phyloP scores from a whole-genome alignment of 495 filamentous ascomycete genomes.

The Aspergillus olivimuriae region DNA sequence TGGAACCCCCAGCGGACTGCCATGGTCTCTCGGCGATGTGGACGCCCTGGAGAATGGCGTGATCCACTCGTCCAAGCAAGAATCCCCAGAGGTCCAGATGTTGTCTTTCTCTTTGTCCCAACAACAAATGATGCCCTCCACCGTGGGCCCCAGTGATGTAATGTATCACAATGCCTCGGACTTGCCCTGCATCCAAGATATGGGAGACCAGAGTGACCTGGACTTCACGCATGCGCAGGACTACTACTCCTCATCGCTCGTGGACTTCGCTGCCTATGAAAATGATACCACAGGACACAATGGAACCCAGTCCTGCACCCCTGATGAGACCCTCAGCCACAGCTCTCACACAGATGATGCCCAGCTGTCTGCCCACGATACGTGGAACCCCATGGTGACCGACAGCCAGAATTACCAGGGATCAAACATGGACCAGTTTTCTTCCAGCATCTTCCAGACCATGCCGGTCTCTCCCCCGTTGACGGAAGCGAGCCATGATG shows the following conservation, averaged over 20 bases:
- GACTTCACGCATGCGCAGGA: constrained; percentile 31
- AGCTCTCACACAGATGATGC: constrained; percentile 39
- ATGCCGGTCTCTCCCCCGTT: constrained; percentile 41
- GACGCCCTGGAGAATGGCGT: constrained; percentile 33
- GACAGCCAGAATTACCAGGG: constrained; percentile 34
- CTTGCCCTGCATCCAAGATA: constrained; percentile 34
- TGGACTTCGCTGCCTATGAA: constrained; percentile 40
- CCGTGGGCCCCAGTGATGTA: constrained; percentile 38
- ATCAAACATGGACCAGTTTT: constrained; percentile 34
- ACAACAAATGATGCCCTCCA: constrained; percentile 37
- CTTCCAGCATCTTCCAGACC: constrained; percentile 32
- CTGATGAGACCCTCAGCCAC: constrained; percentile 39
- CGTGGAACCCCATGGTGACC: constrained; percentile 37
- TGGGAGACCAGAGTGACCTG: constrained; percentile 36
- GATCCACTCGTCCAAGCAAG: constrained; percentile 30
- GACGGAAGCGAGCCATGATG: constrained; percentile 42
- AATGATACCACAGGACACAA: constrained; percentile 37
- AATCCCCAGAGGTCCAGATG: constrained; percentile 43
- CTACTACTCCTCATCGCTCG: constrained; percentile 32
- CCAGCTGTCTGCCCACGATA: too few species aligned
- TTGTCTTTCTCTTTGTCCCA: constrained; percentile 42
- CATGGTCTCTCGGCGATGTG: constrained; percentile 36
- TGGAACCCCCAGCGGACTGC: constrained; percentile 33
- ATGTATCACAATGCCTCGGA: constrained; percentile 40
- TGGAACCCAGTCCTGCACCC: constrained; percentile 26